Conservation (phyloP, 1,284 basidiomycete species). For the Coriolopsis trogii region DNA sequence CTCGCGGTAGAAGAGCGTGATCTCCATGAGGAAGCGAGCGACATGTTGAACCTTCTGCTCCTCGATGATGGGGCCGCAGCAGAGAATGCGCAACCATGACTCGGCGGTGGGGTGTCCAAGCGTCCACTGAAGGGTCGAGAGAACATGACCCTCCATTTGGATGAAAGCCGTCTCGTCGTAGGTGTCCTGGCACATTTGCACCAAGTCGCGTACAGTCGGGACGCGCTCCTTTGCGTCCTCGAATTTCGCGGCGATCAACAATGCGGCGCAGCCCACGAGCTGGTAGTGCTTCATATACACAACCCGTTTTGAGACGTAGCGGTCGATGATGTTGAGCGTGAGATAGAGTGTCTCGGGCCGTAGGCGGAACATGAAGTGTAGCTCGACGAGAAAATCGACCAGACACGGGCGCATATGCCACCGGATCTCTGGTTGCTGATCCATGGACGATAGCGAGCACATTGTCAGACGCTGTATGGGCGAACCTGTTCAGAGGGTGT, state of each 20-base stretch:
- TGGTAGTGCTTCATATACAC: slow-evolving; percentile 99
- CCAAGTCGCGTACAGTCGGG: slow-evolving; percentile 92
- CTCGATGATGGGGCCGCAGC: slow-evolving; percentile 73
- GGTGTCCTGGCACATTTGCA: slow-evolving; percentile 92
- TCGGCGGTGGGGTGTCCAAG: slow-evolving; percentile 98
- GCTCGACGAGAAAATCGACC: slow-evolving; percentile 98
- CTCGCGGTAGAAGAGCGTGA: slow-evolving; percentile 95
- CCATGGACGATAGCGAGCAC: slow-evolving; percentile 93
- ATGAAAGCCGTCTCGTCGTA: slow-evolving; percentile 97
- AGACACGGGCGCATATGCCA: slow-evolving; percentile 99
- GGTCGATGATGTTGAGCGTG: slow-evolving; percentile 98
- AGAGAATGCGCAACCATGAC: slow-evolving; percentile 89
- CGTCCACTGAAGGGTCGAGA: slow-evolving; percentile 95
- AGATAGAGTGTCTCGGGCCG: slow-evolving; percentile 98
- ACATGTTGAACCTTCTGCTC: slow-evolving; percentile 91
- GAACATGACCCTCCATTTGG: slow-evolving; percentile 97
- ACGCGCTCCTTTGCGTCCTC: slow-evolving; percentile 99
- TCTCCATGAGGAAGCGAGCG: slow-evolving; percentile 97
- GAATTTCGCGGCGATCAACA: slow-evolving; percentile 99
- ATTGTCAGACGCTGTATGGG: slow-evolving; percentile 87
- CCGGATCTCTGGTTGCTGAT: slow-evolving; percentile 96
- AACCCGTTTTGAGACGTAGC: slow-evolving; percentile 97
- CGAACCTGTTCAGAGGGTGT: slow-evolving; percentile 1
- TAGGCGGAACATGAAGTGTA: slow-evolving; percentile 95
- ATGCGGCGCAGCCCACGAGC: slow-evolving; percentile 95